Conservation (phyloP, 257 asterid species). For the Lithospermum erythrorhizon region DNA sequence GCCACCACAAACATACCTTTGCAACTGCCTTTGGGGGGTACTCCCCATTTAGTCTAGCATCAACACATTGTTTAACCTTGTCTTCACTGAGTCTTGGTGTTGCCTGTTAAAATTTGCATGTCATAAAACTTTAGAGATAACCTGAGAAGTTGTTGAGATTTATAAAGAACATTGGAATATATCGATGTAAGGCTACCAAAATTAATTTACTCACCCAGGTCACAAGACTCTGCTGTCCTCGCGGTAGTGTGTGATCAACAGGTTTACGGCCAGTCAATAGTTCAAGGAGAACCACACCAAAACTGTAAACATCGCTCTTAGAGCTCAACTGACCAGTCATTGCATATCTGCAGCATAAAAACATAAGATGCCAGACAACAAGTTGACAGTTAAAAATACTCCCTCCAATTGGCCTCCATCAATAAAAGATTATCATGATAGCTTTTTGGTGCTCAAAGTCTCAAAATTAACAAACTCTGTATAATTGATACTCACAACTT, state of each 20-base stretch:
- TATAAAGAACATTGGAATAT: neutral
- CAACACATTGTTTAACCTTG: slow-evolving; percentile 64
- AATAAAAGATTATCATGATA: too few species aligned
- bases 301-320: slow-evolving; percentile 72
- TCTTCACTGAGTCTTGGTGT: slow-evolving; percentile 70
- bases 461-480: too few species aligned
- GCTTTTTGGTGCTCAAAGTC: too few species aligned
- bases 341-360: slow-evolving; percentile 43
- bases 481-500: too few species aligned
- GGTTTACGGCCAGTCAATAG: slow-evolving; percentile 78
- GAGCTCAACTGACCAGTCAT: slow-evolving; percentile 78
- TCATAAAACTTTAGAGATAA: slow-evolving; percentile 5
- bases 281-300: slow-evolving; percentile 75
- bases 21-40: slow-evolving; percentile 79
- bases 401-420: neutral
- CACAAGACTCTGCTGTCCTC: slow-evolving; percentile 74
- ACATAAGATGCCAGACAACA: slow-evolving; percentile 1
- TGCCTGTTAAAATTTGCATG: slow-evolving; percentile 34
- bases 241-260: slow-evolving; percentile 63
- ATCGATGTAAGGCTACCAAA: neutral
- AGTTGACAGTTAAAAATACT: neutral
- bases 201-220: slow-evolving; percentile 63
- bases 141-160: neutral
- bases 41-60: slow-evolving; percentile 41
- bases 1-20: slow-evolving; percentile 51